Percentiles rank a stretch among this genome's conserved stretches.
Evolutionary conservation across 169 alveolate species (phyloP).

Genomic region (Cyclospora cayetanensis): DNA sequence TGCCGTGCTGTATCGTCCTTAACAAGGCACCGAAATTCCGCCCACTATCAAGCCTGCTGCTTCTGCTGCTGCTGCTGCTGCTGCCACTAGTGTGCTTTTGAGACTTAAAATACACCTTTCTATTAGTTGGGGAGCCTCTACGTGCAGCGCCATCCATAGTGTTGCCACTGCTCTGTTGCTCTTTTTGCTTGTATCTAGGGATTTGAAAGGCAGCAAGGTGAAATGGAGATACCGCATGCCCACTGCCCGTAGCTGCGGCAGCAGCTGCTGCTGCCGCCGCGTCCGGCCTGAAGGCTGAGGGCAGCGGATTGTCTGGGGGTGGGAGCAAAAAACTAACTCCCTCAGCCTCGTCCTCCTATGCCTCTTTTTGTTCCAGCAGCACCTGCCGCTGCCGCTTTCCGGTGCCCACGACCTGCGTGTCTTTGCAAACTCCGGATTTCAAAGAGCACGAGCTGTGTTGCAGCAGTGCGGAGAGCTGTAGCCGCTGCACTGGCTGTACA

Average conservation of each 20-base stretch:
- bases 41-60: not conserved
- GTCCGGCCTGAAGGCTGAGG: not conserved
- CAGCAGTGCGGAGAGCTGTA: constrained; percentile 1
- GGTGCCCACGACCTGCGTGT: not conserved
- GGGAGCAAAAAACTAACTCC: not conserved
- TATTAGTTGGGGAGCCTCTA: not conserved
- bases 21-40: not conserved
- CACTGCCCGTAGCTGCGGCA: not conserved
- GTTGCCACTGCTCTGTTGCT: constrained; percentile 5
- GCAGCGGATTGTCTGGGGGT: not conserved
- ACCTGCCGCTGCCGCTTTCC: not conserved
- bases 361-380: not conserved
- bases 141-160: too few relatives aligned
- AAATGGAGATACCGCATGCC: not conserved
- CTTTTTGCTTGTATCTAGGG: not conserved
- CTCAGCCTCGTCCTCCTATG: not conserved
- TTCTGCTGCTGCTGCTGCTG: not conserved
- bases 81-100: too few relatives aligned
- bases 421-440: not conserved
- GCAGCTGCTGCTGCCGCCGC: constrained; percentile 4
- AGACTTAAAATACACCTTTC: too few relatives aligned
- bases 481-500: not conserved
- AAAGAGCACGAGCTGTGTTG: not conserved
- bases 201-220: not conserved
- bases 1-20: not conserved